Conservation (phyloP, 169 alveolate species). For the Plasmodium billcollinsi region DNA sequence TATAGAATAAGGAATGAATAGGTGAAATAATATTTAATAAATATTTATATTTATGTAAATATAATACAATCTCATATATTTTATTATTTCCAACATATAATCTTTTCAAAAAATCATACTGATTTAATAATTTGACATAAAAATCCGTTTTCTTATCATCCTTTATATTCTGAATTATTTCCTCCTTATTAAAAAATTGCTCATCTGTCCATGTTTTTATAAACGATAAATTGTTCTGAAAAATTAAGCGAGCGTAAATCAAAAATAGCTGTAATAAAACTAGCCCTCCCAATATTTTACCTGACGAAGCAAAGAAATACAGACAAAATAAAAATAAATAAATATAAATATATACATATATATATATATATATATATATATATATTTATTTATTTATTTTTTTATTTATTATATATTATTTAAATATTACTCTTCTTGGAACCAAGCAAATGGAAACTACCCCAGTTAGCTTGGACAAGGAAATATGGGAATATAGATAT, state of each 20-base stretch:
- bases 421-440: conserved; percentile 26
- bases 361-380: conserved; percentile 14
- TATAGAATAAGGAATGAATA: conserved; percentile 55
- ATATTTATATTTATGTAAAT: conserved; percentile 65
- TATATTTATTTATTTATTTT: background rate
- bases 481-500: conserved; percentile 55
- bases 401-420: too few species aligned
- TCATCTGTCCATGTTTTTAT: conserved; percentile 75
- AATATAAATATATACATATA: background rate
- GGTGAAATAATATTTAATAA: conserved; percentile 63
- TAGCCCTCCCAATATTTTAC: conserved; percentile 45
- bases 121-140: conserved; percentile 68
- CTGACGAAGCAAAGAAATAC: background rate
- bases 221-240: conserved; percentile 56
- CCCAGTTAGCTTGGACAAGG: conserved; percentile 76
- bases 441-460: conserved; percentile 69
- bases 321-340: background rate
- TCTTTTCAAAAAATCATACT: conserved; percentile 50
- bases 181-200: conserved; percentile 61
- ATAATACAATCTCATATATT: conserved; percentile 45
- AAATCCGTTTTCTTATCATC: conserved; percentile 54
- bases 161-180: conserved; percentile 36
- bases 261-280: conserved; percentile 49
- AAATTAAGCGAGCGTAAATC: conserved; percentile 48
- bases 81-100: conserved; percentile 68